Evolutionary conservation across 495 filamentous ascomycete species (phyloP), one percentile per base, ranked within the genome.

Genomic region (Achaetomiella virescens): DNA sequence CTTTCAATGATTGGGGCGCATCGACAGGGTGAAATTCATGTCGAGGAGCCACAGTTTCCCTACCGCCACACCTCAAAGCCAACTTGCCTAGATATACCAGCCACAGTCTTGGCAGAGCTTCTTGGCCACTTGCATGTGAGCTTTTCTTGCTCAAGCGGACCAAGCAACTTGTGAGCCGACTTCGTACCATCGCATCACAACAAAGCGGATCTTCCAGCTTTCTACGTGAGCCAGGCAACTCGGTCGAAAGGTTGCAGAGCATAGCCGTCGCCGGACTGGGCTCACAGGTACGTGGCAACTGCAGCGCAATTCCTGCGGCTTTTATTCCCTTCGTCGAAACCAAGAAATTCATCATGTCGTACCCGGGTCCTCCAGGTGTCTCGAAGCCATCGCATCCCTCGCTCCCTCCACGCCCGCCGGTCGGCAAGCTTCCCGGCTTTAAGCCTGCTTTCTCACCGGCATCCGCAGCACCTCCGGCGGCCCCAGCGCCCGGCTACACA

Each of bases 321-420:
- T 9, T 18, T 14, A 48, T 36, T 60, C 56, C 65, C 62, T 56
- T 64, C 58, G 46, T 66, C 61, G 70, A 43, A 43, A 78, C 74
- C 77, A 78, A 74, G 72, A 79, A 82, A 75, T 91, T 91, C 87
- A 91, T 87, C 85, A 95, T 95, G 91, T 86, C 90, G 72, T 91
- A 90, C 80, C 87, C 89, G 66, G 88, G 88, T 64, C 89, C 89
- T 85, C 88, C 90, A 87, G 89, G 90, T 85, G 81, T 87, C 65
- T 82, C 79, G 62, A 70, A 72, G 55, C 71, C 64, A 65, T 60
- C 80, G 79, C 74, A 78, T 74, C 49, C 84, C 75, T 82, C 88
- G 48, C 86, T 97, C 35, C 91, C 91, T 46, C 84, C 91, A 46
- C 87, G 90, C 25, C 91, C 91, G 27, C 90, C 91, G 17, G 83